phyloP scores from a whole-genome alignment of 768 basidiomycete genomes.

The Lentinula lateritia region DNA sequence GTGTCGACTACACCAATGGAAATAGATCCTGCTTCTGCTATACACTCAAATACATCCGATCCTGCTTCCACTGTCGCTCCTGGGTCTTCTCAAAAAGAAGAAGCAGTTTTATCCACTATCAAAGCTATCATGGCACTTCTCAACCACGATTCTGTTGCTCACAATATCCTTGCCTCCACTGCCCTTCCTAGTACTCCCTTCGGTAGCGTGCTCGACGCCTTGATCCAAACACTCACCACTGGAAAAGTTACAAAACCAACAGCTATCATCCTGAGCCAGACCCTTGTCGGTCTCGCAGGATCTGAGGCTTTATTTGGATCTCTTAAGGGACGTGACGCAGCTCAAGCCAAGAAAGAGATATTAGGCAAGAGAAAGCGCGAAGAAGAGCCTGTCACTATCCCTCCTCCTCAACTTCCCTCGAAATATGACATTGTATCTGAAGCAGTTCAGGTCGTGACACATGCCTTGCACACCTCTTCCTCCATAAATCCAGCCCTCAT shows the following conservation, averaged over 20 bases:
- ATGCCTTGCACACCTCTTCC: constrained; percentile 39
- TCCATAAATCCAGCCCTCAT: constrained; percentile 54
- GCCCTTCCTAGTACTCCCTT: constrained; percentile 41
- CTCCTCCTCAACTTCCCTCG: constrained; percentile 28
- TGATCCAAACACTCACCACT: constrained; percentile 42
- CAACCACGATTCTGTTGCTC: constrained; percentile 51
- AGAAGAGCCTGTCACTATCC: constrained; percentile 14
- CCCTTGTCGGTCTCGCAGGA: constrained; percentile 59
- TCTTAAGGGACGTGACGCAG: constrained; percentile 57
- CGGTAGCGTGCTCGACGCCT: constrained; percentile 50
- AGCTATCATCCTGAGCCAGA: constrained; percentile 52
- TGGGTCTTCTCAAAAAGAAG: constrained; percentile 36
- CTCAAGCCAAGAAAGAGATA: constrained; percentile 51
- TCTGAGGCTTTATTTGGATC: constrained; percentile 62
- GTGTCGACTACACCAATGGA: not conserved
- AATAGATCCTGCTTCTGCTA: not conserved
- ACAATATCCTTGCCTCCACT: constrained; percentile 45
- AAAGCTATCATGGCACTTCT: constrained; percentile 54
- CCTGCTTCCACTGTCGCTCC: constrained; percentile 4
- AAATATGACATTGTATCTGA: constrained; percentile 54
- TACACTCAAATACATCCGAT: constrained; percentile 17
- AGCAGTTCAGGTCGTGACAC: constrained; percentile 53
- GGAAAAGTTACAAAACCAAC: constrained; percentile 47
- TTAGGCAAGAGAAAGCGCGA: constrained; percentile 76
- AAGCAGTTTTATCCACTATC: constrained; percentile 61